These are phyloP conservation scores for Sechiopsis laciniata DNA, from an alignment of 306 rosid genomes.

Conservation along the genomic window DNA sequence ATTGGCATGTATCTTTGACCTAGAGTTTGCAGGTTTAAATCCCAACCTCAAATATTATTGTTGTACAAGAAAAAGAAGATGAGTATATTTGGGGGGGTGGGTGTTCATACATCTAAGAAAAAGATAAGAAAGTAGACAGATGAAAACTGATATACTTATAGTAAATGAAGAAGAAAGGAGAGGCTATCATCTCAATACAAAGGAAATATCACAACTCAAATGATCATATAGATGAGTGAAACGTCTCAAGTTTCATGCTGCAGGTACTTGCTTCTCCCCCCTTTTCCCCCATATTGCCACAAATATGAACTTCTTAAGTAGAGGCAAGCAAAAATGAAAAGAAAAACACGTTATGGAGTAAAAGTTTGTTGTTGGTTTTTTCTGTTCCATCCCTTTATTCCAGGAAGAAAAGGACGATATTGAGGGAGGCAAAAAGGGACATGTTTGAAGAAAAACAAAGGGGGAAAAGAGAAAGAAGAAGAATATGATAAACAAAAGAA, in stretches of 20 bases:
- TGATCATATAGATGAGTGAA: not conserved
- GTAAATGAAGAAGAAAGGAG: not conserved
- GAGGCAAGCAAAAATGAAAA: not conserved
- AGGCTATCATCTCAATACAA: not conserved
- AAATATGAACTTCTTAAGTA: not conserved
- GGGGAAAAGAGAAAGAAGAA: not conserved
- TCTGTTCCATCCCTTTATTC: slow-evolving; percentile 6
- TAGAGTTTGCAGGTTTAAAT: too few relatives aligned
- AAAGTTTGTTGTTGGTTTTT: not conserved
- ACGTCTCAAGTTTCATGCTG: slow-evolving; percentile 15
- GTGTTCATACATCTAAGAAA: not conserved
- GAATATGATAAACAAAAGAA: slow-evolving; percentile 1
- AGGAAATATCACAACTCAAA: slow-evolving; percentile 14
- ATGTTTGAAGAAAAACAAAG: not conserved
- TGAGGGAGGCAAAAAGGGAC: slow-evolving; percentile 8
- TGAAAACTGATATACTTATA: not conserved
- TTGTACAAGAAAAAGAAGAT: too few relatives aligned
- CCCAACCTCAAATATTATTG: too few relatives aligned
- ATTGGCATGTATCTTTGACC: too few relatives aligned
- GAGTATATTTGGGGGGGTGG: too few relatives aligned
- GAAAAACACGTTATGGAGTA: not conserved
- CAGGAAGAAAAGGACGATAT: slow-evolving; percentile 1
- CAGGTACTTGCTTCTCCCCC: not conserved
- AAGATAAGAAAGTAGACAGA: not conserved
- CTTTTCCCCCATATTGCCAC: not conserved